These are phyloP conservation scores for Chaetomiaceae sp. DNA, from an alignment of 2,329 filamentous ascomycete genomes.

Conservation along the genomic window DNA sequence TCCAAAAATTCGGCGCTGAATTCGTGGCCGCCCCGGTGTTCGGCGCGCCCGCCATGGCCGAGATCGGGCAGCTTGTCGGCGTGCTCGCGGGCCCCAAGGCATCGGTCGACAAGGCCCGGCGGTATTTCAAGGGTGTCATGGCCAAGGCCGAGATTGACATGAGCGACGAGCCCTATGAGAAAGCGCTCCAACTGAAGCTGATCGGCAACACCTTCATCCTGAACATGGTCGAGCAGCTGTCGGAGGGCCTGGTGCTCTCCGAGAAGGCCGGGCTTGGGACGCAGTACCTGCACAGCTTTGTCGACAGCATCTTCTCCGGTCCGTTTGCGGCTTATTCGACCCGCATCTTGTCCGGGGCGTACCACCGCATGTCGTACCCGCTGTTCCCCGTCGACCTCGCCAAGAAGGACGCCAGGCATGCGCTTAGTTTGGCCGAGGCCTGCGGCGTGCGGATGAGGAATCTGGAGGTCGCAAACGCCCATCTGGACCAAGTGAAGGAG, in stretches of 20 bases:
- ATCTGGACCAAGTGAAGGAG: slow-evolving; percentile 66
- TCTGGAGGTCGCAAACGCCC: slow-evolving; percentile 62
- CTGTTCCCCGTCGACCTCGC: slow-evolving; percentile 79
- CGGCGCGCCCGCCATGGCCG: slow-evolving; percentile 66
- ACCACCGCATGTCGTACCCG: slow-evolving; percentile 71
- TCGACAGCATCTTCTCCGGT: slow-evolving; percentile 71
- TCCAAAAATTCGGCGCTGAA: slow-evolving; percentile 57
- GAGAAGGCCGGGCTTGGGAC: slow-evolving; percentile 75
- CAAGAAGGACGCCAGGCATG: slow-evolving; percentile 76
- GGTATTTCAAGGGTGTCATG: slow-evolving; percentile 70
- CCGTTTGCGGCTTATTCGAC: slow-evolving; percentile 70
- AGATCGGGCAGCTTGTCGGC: slow-evolving; percentile 65
- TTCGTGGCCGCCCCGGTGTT: slow-evolving; percentile 73
- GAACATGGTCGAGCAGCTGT: slow-evolving; percentile 74
- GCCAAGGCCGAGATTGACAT: slow-evolving; percentile 67
- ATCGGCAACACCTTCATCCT: slow-evolving; percentile 84
- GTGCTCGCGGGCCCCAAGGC: slow-evolving; percentile 64
- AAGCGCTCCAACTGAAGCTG: slow-evolving; percentile 70
- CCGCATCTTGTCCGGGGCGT: slow-evolving; percentile 71
- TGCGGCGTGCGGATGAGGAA: slow-evolving; percentile 60
- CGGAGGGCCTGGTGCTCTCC: slow-evolving; percentile 72
- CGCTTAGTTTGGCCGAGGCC: slow-evolving; percentile 58
- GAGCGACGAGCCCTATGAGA: slow-evolving; percentile 61
- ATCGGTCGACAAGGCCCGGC: slow-evolving; percentile 60
- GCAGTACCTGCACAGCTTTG: slow-evolving; percentile 64